A percentile compares a stretch with the other conserved stretches of the same genome.
Evolutionary conservation across 225 moss, liverwort and hornwort species (phyloP).

Genomic region (Takakia lepidozioides): DNA sequence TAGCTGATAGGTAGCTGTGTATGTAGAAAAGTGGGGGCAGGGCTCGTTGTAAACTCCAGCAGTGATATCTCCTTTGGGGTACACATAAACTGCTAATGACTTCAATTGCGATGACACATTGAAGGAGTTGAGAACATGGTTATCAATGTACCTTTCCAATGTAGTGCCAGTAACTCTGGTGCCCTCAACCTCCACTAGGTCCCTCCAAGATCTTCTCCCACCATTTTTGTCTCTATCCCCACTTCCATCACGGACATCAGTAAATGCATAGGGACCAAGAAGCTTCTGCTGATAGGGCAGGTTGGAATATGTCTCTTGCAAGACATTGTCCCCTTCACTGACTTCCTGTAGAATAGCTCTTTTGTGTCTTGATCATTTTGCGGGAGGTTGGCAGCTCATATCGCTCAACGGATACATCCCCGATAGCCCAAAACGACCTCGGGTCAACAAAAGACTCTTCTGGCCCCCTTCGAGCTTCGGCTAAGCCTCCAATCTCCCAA

Average conservation of each 20-base stretch:
- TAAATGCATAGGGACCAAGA: slow-evolving; percentile 21
- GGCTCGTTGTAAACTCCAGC: too few relatives aligned
- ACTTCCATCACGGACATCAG: slow-evolving; percentile 22
- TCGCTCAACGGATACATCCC: slow-evolving; percentile 18
- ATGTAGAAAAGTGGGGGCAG: too few relatives aligned
- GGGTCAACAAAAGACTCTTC: slow-evolving; percentile 5
- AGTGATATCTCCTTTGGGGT: too few relatives aligned
- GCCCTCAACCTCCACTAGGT: slow-evolving; percentile 14
- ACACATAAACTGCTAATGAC: too few relatives aligned
- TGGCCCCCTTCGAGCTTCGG: slow-evolving; percentile 23
- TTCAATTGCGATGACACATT: too few relatives aligned
- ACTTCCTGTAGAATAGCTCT: slow-evolving; percentile 4
- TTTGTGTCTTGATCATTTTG: slow-evolving; percentile 33
- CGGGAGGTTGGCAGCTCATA: slow-evolving; percentile 14
- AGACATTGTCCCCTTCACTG: slow-evolving; percentile 18
- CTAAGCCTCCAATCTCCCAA: slow-evolving; percentile 12
- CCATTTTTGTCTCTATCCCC: slow-evolving; percentile 9
- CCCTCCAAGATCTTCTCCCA: slow-evolving; percentile 12
- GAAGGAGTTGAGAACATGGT: too few relatives aligned
- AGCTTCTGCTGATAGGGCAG: slow-evolving; percentile 10
- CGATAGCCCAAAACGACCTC: slow-evolving; percentile 16
- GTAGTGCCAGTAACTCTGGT: too few relatives aligned
- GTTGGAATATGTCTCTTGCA: not conserved
- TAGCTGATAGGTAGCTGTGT: too few relatives aligned
- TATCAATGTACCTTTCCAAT: too few relatives aligned